phyloP scores from a whole-genome alignment of 306 rosid species.

The Nissolia schottii region DNA sequence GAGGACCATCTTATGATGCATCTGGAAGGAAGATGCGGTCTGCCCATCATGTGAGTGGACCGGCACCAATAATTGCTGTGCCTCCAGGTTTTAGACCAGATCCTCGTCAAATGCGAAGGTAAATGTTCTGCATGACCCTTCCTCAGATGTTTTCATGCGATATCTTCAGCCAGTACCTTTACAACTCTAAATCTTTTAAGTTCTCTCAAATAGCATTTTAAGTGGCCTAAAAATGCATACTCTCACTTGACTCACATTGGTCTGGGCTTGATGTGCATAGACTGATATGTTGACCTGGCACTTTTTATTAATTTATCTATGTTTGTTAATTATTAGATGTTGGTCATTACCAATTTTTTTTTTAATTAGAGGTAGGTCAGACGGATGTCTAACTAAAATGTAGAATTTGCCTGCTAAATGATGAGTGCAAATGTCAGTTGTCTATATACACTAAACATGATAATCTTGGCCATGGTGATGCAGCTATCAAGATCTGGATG shows the following conservation, averaged over 20 bases:
- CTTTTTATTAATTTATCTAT: not conserved
- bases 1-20: conserved; percentile 81
- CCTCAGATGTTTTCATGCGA: not conserved
- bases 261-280: not conserved
- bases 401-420: not conserved
- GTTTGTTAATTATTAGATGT: not conserved
- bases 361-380: too few relatives aligned
- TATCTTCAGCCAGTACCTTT: not conserved
- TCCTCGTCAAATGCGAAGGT: conserved; percentile 95
- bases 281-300: not conserved
- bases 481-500: conserved; percentile 98
- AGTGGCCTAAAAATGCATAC: not conserved
- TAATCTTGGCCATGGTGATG: conserved; percentile 19
- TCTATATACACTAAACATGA: not conserved
- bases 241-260: not conserved
- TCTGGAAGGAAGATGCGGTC: conserved; percentile 67
- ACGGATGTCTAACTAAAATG: not conserved
- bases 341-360: too few relatives aligned
- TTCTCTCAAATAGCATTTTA: conserved; percentile 7
- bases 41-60: conserved; percentile 78
- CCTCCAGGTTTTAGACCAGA: conserved; percentile 79
- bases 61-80: conserved; percentile 72
- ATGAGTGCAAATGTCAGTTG: not conserved
- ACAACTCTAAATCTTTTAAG: not conserved
- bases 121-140: conserved; percentile 15